Evolutionary conservation across 257 asterid species (phyloP).

Genomic region (Apocynum venetum): DNA sequence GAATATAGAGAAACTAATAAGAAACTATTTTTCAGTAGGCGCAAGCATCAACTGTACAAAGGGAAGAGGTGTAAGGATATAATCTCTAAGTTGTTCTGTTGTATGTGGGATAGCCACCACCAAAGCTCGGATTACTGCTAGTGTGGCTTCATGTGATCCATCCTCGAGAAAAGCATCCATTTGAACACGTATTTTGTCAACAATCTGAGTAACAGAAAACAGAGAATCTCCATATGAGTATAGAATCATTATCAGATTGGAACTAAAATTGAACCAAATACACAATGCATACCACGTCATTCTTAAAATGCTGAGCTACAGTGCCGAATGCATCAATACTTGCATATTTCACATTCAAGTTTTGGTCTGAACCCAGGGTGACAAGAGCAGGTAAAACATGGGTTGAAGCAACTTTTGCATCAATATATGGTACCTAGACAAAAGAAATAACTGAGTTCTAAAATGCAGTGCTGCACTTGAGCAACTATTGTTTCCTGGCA

Average conservation of each 20-base stretch:
- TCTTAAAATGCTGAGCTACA: slow-evolving; percentile 93
- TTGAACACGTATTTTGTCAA: slow-evolving; percentile 94
- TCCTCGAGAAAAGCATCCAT: slow-evolving; percentile 99
- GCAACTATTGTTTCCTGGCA: not conserved
- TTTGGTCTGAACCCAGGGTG: slow-evolving; percentile 98
- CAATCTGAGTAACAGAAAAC: slow-evolving; percentile 45
- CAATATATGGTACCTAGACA: slow-evolving; percentile 75
- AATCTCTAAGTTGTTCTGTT: slow-evolving; percentile 79
- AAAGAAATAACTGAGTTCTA: slow-evolving; percentile 10
- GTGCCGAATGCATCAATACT: slow-evolving; percentile 96
- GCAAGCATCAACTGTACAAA: slow-evolving; percentile 3
- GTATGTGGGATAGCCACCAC: slow-evolving; percentile 89
- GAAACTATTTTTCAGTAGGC: not conserved
- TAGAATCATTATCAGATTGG: slow-evolving; percentile 5
- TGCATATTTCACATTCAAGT: slow-evolving; percentile 80
- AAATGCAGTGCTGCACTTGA: not conserved
- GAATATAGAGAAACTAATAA: not conserved
- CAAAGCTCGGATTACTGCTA: slow-evolving; percentile 90
- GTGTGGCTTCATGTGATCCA: slow-evolving; percentile 95
- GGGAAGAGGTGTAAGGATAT: slow-evolving; percentile 59
- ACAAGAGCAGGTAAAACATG: slow-evolving; percentile 95
- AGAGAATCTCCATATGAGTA: slow-evolving; percentile 25
- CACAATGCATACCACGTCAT: slow-evolving; percentile 50
- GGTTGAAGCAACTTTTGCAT: slow-evolving; percentile 79
- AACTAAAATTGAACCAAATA: slow-evolving; percentile 7